Evolutionary conservation across 768 basidiomycete genomes (phyloP).

Genomic region (Boletus eberwhitei): DNA sequence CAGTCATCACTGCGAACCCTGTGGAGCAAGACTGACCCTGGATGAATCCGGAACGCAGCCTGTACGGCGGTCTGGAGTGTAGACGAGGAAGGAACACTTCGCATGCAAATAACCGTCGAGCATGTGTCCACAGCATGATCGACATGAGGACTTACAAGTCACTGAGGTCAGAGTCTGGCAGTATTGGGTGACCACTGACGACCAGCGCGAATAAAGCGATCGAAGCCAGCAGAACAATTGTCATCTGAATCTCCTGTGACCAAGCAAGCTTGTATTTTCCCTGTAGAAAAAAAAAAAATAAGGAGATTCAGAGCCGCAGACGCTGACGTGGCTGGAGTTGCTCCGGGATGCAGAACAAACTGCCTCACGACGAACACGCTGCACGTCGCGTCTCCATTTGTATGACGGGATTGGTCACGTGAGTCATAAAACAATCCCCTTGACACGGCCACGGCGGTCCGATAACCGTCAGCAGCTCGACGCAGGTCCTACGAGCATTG

Average conservation of each 20-base stretch:
- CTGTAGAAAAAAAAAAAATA: not conserved
- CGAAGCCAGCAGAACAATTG: conserved; percentile 37
- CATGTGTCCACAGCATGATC: conserved; percentile 9
- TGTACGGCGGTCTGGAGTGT: conserved; percentile 34
- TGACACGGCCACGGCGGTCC: conserved; percentile 5
- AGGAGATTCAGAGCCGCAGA: not conserved
- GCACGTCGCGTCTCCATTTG: conserved; percentile 25
- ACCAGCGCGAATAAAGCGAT: conserved; percentile 42
- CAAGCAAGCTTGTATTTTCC: not conserved
- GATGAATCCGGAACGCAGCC: conserved; percentile 34
- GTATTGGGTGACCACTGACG: conserved; percentile 41
- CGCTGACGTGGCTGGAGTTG: not conserved
- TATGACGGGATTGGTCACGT: conserved; percentile 21
- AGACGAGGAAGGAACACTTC: conserved; percentile 10
- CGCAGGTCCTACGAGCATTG: not conserved
- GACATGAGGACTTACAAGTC: conserved; percentile 27
- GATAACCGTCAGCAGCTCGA: not conserved
- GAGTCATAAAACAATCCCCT: conserved; percentile 2
- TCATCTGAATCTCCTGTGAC: conserved; percentile 26
- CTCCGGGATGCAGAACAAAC: conserved; percentile 15
- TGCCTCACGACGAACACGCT: conserved; percentile 25
- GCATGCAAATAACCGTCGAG: conserved; percentile 11
- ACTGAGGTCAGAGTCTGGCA: conserved; percentile 22
- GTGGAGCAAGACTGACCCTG: conserved; percentile 34
- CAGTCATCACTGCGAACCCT: conserved; percentile 4